These are phyloP conservation scores for Cucumis cinereus DNA, from an alignment of 306 rosid species.

Conservation along the genomic window DNA sequence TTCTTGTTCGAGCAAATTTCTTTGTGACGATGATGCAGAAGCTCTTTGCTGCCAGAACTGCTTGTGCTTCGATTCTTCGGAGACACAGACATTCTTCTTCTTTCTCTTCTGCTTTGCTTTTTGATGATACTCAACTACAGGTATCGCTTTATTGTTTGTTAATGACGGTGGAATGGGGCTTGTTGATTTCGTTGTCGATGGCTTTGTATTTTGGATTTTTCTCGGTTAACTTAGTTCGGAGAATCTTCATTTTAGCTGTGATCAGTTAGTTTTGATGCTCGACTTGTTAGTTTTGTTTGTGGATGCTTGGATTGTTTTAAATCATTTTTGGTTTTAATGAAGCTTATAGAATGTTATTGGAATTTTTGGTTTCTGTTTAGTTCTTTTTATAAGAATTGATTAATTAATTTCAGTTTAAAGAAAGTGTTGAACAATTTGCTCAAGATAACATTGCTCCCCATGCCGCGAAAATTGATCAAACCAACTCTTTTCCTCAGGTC, in stretches of 20 bases:
- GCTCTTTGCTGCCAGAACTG: constrained; percentile 30
- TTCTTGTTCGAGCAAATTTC: not conserved
- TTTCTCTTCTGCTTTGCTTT: constrained; percentile 66
- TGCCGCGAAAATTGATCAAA: constrained; percentile 71
- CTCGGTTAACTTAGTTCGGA: not conserved
- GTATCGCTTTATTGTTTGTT: constrained; percentile 14
- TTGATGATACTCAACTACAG: constrained; percentile 89
- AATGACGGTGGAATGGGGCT: not conserved
- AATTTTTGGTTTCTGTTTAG: not conserved
- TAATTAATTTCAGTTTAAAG: constrained; percentile 58
- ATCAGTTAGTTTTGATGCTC: not conserved
- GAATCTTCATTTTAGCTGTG: not conserved
- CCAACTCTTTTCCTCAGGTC: constrained; percentile 61
- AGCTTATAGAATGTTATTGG: not conserved
- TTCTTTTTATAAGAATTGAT: not conserved
- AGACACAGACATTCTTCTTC: constrained; percentile 26
- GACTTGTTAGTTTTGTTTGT: not conserved
- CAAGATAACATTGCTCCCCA: constrained; percentile 72
- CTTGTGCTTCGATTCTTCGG: constrained; percentile 21
- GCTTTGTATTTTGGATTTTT: not conserved
- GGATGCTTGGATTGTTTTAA: not conserved
- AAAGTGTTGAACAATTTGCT: constrained; percentile 77
- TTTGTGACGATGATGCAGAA: constrained; percentile 34
- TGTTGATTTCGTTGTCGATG: not conserved
- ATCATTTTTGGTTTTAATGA: not conserved